Conservation (phyloP, 768 basidiomycete species). For the Leccinellum albellum region DNA sequence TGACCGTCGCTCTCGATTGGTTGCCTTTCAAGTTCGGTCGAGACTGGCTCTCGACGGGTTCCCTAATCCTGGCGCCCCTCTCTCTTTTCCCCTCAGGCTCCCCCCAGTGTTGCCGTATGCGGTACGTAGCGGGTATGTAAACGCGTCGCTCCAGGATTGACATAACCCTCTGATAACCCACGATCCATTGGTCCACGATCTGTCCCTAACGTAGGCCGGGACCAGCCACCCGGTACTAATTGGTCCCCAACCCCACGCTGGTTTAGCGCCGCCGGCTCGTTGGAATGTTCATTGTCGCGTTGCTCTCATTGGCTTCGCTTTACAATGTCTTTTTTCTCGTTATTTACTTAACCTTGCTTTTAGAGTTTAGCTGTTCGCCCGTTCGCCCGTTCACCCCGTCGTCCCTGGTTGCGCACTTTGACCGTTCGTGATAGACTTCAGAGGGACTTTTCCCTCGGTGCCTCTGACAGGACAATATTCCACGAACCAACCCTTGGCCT, state of each 20-base stretch:
- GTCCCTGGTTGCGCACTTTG: conserved; percentile 3
- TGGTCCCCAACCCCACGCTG: not conserved
- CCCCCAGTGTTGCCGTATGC: not conserved
- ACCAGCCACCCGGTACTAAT: not conserved
- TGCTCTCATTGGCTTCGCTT: not conserved
- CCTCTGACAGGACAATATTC: not conserved
- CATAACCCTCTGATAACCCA: not conserved
- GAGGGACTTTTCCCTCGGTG: not conserved
- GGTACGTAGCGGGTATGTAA: not conserved
- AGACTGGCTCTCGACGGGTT: not conserved
- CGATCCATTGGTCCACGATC: not conserved
- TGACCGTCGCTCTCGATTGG: not conserved
- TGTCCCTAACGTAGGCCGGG: not conserved
- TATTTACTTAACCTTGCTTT: not conserved
- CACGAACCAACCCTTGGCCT: not conserved
- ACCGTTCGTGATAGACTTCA: not conserved
- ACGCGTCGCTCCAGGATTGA: not conserved
- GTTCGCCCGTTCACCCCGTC: not conserved
- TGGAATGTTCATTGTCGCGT: not conserved
- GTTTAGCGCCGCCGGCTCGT: conserved; percentile 4
- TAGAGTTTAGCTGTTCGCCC: not conserved
- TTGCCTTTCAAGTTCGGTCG: not conserved
- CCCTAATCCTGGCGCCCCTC: not conserved
- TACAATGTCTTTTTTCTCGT: not conserved
- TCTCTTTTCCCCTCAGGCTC: not conserved